These are phyloP conservation scores for Geum urbanum DNA, from an alignment of 306 rosid species.

Conservation along the genomic window DNA sequence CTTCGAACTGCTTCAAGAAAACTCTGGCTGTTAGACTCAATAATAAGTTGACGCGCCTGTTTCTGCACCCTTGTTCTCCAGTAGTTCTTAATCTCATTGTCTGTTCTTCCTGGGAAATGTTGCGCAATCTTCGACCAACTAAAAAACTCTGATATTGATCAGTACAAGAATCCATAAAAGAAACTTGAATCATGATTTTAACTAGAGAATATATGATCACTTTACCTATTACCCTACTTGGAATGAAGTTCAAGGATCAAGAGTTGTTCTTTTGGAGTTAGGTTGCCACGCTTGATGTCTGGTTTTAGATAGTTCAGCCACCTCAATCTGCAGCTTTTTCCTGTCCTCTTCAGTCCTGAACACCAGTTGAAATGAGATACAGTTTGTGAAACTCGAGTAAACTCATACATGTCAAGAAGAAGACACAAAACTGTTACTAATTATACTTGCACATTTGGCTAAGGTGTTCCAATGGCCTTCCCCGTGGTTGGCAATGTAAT, in stretches of 20 bases:
- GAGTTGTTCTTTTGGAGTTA: slow-evolving; percentile 85
- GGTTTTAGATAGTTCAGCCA: slow-evolving; percentile 96
- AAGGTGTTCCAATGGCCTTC: slow-evolving; percentile 94
- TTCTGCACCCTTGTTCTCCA: slow-evolving; percentile 94
- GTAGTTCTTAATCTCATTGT: slow-evolving; percentile 85
- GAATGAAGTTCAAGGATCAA: slow-evolving; percentile 92
- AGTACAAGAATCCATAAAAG: background rate
- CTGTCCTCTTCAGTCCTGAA: slow-evolving; percentile 91
- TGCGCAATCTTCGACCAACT: slow-evolving; percentile 97
- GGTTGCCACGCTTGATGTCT: slow-evolving; percentile 89
- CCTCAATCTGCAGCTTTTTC: slow-evolving; percentile 92
- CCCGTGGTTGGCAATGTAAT: slow-evolving; percentile 74
- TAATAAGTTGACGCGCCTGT: slow-evolving; percentile 81
- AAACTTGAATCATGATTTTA: too few species aligned
- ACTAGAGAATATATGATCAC: slow-evolving; percentile 17
- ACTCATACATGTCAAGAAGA: background rate
- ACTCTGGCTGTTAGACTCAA: slow-evolving; percentile 67
- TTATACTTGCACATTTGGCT: slow-evolving; percentile 80
- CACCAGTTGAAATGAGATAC: background rate
- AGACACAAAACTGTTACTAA: background rate
- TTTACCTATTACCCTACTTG: slow-evolving; percentile 80
- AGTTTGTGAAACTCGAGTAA: background rate
- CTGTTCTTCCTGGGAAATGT: slow-evolving; percentile 89
- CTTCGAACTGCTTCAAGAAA: slow-evolving; percentile 67
- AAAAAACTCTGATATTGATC: background rate